Evolutionary conservation across 495 filamentous ascomycete species (phyloP).

Genomic region (Hypoxylon crocopeplum): DNA sequence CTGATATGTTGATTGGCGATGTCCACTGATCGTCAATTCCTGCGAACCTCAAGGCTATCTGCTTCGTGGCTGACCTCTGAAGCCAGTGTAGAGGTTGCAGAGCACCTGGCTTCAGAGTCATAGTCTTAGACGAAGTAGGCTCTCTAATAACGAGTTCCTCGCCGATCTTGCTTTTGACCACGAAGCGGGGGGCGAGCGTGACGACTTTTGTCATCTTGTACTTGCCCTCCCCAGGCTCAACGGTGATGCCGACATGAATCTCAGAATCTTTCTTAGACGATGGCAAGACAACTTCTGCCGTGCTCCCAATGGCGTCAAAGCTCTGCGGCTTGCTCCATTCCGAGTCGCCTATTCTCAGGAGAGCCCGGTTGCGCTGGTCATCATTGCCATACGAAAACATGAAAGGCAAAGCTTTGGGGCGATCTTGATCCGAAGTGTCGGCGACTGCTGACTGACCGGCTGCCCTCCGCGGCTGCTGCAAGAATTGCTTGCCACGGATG

Average conservation of each 20-base stretch:
- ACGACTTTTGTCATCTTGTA: slow-evolving; percentile 96
- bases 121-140: slow-evolving; percentile 80
- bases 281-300: slow-evolving; percentile 80
- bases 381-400: slow-evolving; percentile 94
- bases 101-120: slow-evolving; percentile 75
- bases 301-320: slow-evolving; percentile 97
- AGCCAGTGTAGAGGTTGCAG: slow-evolving; percentile 87
- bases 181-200: slow-evolving; percentile 90
- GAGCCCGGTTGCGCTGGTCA: slow-evolving; percentile 86
- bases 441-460: slow-evolving; percentile 72
- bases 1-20: slow-evolving; percentile 94
- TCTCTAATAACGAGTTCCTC: slow-evolving; percentile 91
- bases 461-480: slow-evolving; percentile 80
- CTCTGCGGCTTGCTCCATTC: slow-evolving; percentile 96
- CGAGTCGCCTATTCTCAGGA: slow-evolving; percentile 86
- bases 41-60: slow-evolving; percentile 90
- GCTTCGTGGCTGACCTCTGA: slow-evolving; percentile 77
- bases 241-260: slow-evolving; percentile 86
- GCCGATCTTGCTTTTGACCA: slow-evolving; percentile 88
- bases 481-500: slow-evolving; percentile 85
- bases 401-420: slow-evolving; percentile 78
- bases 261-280: slow-evolving; percentile 74
- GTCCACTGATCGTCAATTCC: slow-evolving; percentile 98
- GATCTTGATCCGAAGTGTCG: slow-evolving; percentile 45
- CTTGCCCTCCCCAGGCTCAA: slow-evolving; percentile 92